Conservation (phyloP, 2,329 filamentous ascomycete species). For the Scedosporium apiospermum region DNA sequence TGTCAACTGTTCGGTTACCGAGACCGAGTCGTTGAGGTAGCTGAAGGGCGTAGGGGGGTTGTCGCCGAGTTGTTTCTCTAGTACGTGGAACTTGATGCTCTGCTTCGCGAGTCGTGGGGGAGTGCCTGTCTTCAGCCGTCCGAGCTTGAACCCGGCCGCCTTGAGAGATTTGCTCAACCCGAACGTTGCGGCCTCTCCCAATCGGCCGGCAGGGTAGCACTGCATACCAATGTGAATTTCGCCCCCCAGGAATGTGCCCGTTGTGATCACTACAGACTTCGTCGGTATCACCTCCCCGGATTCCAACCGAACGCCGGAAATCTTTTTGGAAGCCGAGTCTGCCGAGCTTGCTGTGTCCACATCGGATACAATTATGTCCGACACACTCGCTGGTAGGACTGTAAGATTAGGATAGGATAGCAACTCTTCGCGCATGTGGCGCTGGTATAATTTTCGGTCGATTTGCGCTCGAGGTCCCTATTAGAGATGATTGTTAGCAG, state of each 20-base stretch:
- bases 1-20: slow-evolving; percentile 72
- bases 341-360: slow-evolving; percentile 46
- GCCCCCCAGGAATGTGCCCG: slow-evolving; percentile 87
- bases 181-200: slow-evolving; percentile 89
- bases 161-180: slow-evolving; percentile 84
- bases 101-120: slow-evolving; percentile 76
- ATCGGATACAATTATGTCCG: slow-evolving; percentile 61
- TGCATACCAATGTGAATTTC: slow-evolving; percentile 94
- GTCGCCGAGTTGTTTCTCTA: slow-evolving; percentile 73
- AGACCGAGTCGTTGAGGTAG: slow-evolving; percentile 71
- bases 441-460: slow-evolving; percentile 80
- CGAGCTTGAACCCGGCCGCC: slow-evolving; percentile 81
- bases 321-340: slow-evolving; percentile 33
- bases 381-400: slow-evolving; percentile 78
- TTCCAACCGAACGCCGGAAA: slow-evolving; percentile 75
- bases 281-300: slow-evolving; percentile 77
- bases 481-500: neutral
- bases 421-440: slow-evolving; percentile 84
- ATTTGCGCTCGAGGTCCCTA: slow-evolving; percentile 88
- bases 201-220: slow-evolving; percentile 74
- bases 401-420: slow-evolving; percentile 66
- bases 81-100: slow-evolving; percentile 66
- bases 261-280: slow-evolving; percentile 82
- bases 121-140: slow-evolving; percentile 89
- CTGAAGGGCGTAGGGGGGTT: slow-evolving; percentile 84